Evolutionary conservation across 2,329 filamentous ascomycete genomes (phyloP).

Genomic region (Pezizomycotina sp.): DNA sequence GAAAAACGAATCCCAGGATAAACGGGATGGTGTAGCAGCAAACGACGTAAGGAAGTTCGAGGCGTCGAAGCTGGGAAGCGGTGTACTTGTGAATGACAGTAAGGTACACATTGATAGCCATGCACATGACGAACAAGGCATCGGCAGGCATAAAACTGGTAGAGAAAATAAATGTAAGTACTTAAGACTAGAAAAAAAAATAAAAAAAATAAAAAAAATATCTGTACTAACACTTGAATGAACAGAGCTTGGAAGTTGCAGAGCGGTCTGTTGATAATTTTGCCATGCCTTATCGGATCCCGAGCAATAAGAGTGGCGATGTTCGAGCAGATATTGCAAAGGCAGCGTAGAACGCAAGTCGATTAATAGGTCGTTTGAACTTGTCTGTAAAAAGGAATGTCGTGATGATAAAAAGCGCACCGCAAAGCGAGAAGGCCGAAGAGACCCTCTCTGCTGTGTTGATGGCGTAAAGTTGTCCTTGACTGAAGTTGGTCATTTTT

Average conservation of each 20-base stretch:
- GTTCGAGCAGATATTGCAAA: slow-evolving; percentile 68
- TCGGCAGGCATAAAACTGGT: slow-evolving; percentile 61
- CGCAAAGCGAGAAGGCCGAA: slow-evolving; percentile 54
- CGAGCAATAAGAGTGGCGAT: slow-evolving; percentile 58
- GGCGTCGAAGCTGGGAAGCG: slow-evolving; percentile 42
- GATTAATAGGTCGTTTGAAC: slow-evolving; percentile 77
- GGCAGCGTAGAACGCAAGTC: slow-evolving; percentile 67
- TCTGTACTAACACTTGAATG: slow-evolving; percentile 57
- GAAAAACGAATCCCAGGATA: slow-evolving; percentile 48
- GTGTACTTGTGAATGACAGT: slow-evolving; percentile 64
- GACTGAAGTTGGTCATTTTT: no score
- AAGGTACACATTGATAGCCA: slow-evolving; percentile 70
- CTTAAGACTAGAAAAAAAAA: background rate
- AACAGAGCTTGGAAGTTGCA: slow-evolving; percentile 63
- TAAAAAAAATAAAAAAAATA: slow-evolving; percentile 1
- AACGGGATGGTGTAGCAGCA: slow-evolving; percentile 59
- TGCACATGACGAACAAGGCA: slow-evolving; percentile 59
- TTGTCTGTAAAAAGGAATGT: slow-evolving; percentile 51
- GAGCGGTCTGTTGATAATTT: slow-evolving; percentile 25
- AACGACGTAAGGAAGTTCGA: slow-evolving; percentile 56
- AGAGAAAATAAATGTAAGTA: slow-evolving; percentile 12
- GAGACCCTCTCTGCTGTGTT: slow-evolving; percentile 34
- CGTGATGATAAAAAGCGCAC: slow-evolving; percentile 52
- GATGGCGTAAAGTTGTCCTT: no score
- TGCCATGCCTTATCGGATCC: slow-evolving; percentile 37